These are phyloP conservation scores for Colletotrichum incanum DNA, from an alignment of 2,329 filamentous ascomycete species.

Conservation along the genomic window DNA sequence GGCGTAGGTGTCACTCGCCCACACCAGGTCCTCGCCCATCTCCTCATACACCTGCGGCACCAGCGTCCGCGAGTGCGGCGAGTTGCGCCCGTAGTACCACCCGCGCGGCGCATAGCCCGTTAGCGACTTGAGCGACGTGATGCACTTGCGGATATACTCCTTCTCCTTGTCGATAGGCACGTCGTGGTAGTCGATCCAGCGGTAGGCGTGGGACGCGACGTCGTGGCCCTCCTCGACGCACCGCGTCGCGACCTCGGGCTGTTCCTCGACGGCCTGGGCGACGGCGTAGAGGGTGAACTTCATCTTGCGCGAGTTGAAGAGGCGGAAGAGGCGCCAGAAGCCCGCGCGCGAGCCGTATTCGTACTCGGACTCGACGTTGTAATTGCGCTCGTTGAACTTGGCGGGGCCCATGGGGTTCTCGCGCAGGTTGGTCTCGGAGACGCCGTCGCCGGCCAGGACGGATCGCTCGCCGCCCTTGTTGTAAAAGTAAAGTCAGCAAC, in stretches of 20 bases:
- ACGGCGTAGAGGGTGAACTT: slow-evolving; percentile 68
- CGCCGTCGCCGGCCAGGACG: slow-evolving; percentile 56
- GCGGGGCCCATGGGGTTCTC: slow-evolving; percentile 56
- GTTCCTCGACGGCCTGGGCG: slow-evolving; percentile 62
- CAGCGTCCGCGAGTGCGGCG: slow-evolving; percentile 61
- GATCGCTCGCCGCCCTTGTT: slow-evolving; percentile 54
- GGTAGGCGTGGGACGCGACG: slow-evolving; percentile 64
- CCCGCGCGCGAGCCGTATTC: slow-evolving; percentile 66
- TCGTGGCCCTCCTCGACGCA: slow-evolving; percentile 67
- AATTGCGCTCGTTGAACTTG: slow-evolving; percentile 59
- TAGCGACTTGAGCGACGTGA: slow-evolving; percentile 58
- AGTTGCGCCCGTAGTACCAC: slow-evolving; percentile 65
- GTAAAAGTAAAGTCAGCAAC: background rate
- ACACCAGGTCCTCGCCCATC: slow-evolving; percentile 66
- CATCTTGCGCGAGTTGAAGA: slow-evolving; percentile 65
- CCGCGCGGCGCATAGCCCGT: slow-evolving; percentile 63
- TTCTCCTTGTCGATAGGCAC: slow-evolving; percentile 63
- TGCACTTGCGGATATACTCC: slow-evolving; percentile 61
- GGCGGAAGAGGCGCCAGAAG: slow-evolving; percentile 64
- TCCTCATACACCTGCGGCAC: slow-evolving; percentile 67
- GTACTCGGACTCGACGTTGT: slow-evolving; percentile 65
- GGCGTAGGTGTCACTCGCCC: slow-evolving; percentile 66
- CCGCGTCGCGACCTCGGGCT: slow-evolving; percentile 62
- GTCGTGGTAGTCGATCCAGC: slow-evolving; percentile 67
- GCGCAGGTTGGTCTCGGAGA: slow-evolving; percentile 55